These are phyloP conservation scores for Exsudoporus frostii DNA, from an alignment of 768 basidiomycete species.

Conservation along the genomic window DNA sequence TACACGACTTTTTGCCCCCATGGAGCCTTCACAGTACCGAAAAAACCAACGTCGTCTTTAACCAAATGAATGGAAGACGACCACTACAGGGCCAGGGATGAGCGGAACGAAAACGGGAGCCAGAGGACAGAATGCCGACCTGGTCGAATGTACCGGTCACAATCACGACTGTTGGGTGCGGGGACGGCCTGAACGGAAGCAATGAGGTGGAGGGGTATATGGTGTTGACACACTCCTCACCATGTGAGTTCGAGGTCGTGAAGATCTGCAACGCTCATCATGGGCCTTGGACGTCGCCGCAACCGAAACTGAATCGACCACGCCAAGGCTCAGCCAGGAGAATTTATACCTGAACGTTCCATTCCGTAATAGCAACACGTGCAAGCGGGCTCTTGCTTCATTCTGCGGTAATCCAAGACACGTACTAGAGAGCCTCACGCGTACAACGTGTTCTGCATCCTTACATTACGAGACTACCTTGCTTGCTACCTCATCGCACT, in stretches of 20 bases:
- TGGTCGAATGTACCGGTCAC: slow-evolving; percentile 79
- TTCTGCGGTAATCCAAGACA: neutral
- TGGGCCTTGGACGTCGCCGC: slow-evolving; percentile 17
- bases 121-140: slow-evolving; percentile 39
- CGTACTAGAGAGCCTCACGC: slow-evolving; percentile 1
- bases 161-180: slow-evolving; percentile 54
- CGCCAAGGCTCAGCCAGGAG: neutral
- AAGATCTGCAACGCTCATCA: slow-evolving; percentile 38
- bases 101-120: neutral
- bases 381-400: neutral
- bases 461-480: neutral
- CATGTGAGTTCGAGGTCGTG: slow-evolving; percentile 54
- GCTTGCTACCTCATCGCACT: neutral
- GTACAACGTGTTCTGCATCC: slow-evolving; percentile 12
- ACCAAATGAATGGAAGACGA: slow-evolving; percentile 52
- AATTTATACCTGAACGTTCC: slow-evolving; percentile 21
- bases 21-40: slow-evolving; percentile 50
- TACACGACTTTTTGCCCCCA: slow-evolving; percentile 63
- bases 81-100: slow-evolving; percentile 44
- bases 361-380: slow-evolving; percentile 27
- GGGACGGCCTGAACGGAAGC: slow-evolving; percentile 49
- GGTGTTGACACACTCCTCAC: slow-evolving; percentile 34
- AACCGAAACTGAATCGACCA: slow-evolving; percentile 18
- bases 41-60: slow-evolving; percentile 54
- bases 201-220: slow-evolving; percentile 1